Conservation (phyloP, 768 basidiomycete species). For the Clathrus columnatus region DNA sequence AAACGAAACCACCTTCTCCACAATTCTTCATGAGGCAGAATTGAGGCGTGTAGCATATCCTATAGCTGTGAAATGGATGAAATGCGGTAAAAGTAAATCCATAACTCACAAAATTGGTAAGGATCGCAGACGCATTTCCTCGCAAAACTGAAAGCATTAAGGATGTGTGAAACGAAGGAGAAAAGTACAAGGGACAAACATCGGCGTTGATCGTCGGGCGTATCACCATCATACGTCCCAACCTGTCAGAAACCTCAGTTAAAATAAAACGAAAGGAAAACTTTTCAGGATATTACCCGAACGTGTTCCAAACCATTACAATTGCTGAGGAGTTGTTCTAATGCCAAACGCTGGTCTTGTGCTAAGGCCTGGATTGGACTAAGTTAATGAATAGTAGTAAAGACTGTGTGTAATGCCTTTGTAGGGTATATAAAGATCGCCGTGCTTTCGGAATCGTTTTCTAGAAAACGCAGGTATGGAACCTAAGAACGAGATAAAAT, state of each 20-base stretch:
- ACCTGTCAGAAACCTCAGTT: slow-evolving; percentile 30
- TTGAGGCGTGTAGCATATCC: slow-evolving; percentile 82
- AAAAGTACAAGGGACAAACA: slow-evolving; percentile 28
- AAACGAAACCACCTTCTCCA: slow-evolving; percentile 57
- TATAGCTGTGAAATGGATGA: slow-evolving; percentile 19
- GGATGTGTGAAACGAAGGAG: background rate
- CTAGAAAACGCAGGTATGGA: slow-evolving; percentile 58
- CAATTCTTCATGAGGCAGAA: slow-evolving; percentile 73
- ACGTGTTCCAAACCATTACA: slow-evolving; percentile 57
- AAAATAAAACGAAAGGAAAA: background rate
- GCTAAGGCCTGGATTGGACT: slow-evolving; percentile 57
- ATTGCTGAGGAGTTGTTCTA: slow-evolving; percentile 55
- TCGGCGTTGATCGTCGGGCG: slow-evolving; percentile 56
- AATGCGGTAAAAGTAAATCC: background rate
- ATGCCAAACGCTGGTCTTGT: slow-evolving; percentile 71
- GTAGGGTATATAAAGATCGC: slow-evolving; percentile 87
- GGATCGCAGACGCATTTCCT: slow-evolving; percentile 66
- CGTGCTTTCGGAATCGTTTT: slow-evolving; percentile 50
- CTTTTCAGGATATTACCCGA: slow-evolving; percentile 29
- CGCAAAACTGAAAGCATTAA: slow-evolving; percentile 44
- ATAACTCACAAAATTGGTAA: slow-evolving; percentile 75
- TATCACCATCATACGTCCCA: slow-evolving; percentile 85
- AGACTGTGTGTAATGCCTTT: slow-evolving; percentile 42
- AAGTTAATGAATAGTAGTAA: background rate
- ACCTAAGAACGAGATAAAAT: slow-evolving; percentile 34